These are phyloP conservation scores for Xylaria sp. DNA, from an alignment of 495 filamentous ascomycete species.

Conservation along the genomic window DNA sequence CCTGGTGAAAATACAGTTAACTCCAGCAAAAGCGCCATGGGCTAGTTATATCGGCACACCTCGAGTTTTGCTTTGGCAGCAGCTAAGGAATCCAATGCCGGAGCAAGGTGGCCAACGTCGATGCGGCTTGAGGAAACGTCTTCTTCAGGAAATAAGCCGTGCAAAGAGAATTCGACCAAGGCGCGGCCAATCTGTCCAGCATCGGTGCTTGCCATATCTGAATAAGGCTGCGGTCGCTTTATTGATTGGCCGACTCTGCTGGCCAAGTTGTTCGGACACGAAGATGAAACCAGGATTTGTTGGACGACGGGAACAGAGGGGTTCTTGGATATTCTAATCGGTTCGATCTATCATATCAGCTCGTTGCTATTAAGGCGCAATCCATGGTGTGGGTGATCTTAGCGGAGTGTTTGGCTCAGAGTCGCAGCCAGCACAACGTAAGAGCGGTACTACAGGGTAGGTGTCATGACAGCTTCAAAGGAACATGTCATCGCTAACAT, in stretches of 20 bases:
- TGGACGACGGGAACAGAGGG: not conserved
- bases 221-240: not conserved
- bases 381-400: not conserved
- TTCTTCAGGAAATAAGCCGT: slow-evolving; percentile 79
- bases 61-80: slow-evolving; percentile 72
- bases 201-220: slow-evolving; percentile 38
- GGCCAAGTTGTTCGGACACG: not conserved
- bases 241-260: not conserved
- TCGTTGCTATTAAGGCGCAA: not conserved
- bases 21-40: not conserved
- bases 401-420: not conserved
- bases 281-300: not conserved
- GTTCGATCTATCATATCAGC: not conserved
- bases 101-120: slow-evolving; percentile 62
- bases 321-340: slow-evolving; percentile 1
- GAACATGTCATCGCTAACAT: slow-evolving; percentile 24
- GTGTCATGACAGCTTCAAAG: slow-evolving; percentile 37
- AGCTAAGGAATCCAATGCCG: slow-evolving; percentile 68
- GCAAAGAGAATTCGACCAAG: slow-evolving; percentile 73
- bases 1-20: slow-evolving; percentile 48
- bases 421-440: not conserved
- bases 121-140: slow-evolving; percentile 69
- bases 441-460: not conserved
- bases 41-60: slow-evolving; percentile 52
- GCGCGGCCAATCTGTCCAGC: slow-evolving; percentile 63